These are phyloP conservation scores for Mycena vitilis DNA, from an alignment of 768 basidiomycete species.

Conservation along the genomic window DNA sequence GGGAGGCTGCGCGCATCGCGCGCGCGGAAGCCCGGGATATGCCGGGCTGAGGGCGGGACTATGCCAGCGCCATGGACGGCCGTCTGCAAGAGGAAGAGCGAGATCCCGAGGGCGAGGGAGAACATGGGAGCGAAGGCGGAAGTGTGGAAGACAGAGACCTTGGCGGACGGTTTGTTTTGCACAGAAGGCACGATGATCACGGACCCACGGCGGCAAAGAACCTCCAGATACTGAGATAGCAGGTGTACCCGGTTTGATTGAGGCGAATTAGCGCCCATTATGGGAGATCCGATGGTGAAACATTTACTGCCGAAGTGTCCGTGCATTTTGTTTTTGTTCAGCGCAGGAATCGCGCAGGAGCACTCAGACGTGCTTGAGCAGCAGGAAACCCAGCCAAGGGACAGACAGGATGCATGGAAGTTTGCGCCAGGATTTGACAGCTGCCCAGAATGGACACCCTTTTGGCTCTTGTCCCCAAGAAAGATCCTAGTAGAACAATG, in stretches of 20 bases:
- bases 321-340: not conserved
- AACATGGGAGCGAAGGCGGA: slow-evolving; percentile 2
- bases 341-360: too few relatives aligned
- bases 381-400: too few relatives aligned
- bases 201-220: not conserved
- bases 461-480: too few relatives aligned
- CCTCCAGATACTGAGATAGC: not conserved
- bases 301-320: not conserved
- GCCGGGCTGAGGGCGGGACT: slow-evolving; percentile 4
- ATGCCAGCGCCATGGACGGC: slow-evolving; percentile 3
- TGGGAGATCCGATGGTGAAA: not conserved
- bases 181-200: not conserved
- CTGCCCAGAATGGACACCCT: too few relatives aligned
- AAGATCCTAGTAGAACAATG: too few relatives aligned
- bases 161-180: not conserved
- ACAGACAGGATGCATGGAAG: not conserved
- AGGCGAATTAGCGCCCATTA: not conserved
- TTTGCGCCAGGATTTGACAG: too few relatives aligned
- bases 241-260: slow-evolving; percentile 13
- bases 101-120: not conserved
- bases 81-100: slow-evolving; percentile 3
- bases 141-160: slow-evolving; percentile 2
- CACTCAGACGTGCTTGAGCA: too few relatives aligned
- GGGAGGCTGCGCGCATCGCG: slow-evolving; percentile 3
- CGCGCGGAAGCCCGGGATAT: slow-evolving; percentile 1